phyloP scores from a whole-genome alignment of 2,329 filamentous ascomycete genomes.

The Microascus cirrosus region DNA sequence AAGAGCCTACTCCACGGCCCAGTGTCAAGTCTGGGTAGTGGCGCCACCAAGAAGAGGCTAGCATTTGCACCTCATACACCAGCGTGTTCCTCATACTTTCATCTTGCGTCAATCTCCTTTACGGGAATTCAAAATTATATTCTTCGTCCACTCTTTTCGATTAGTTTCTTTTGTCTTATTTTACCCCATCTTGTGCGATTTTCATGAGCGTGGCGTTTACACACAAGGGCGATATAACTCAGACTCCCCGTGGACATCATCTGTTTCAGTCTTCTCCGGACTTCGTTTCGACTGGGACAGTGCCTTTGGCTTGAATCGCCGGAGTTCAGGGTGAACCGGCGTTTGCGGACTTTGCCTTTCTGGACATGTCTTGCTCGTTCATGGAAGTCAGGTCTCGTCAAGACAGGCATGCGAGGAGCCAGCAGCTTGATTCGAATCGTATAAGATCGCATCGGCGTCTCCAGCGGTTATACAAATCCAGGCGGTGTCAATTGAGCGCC shows the following conservation, averaged over 20 bases:
- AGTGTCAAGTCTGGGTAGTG: conserved; percentile 9
- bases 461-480: background rate
- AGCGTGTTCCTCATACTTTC: background rate
- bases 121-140: background rate
- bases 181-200: background rate
- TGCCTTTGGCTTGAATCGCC: background rate
- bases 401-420: conserved; percentile 2
- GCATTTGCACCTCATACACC: background rate
- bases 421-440: background rate
- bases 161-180: conserved; percentile 1
- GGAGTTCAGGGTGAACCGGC: background rate
- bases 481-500: background rate
- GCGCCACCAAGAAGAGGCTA: background rate
- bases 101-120: background rate
- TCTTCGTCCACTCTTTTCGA: background rate
- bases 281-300: background rate
- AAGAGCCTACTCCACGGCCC: conserved; percentile 29
- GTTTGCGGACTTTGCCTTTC: background rate
- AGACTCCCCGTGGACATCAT: conserved; percentile 5
- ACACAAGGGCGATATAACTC: conserved; percentile 4
- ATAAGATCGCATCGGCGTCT: background rate
- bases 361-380: background rate
- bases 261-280: background rate
- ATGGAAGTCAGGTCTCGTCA: background rate
- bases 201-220: conserved; percentile 5